Percentiles rank a stretch among this genome's conserved stretches.
Evolutionary conservation across 805 yeast genomes (phyloP).

Genomic region (Ascoidea rubescens): DNA sequence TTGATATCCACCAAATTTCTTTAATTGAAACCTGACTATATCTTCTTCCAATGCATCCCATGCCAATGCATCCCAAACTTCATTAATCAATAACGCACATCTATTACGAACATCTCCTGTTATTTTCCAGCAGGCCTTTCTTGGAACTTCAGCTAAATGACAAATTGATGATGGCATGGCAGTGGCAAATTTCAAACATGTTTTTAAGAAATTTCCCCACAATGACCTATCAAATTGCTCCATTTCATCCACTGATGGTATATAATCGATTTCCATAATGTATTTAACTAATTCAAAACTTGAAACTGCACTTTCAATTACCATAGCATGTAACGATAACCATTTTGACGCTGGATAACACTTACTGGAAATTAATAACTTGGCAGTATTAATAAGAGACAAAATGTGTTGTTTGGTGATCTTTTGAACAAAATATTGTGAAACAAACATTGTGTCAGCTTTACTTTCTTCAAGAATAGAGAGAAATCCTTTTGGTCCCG

Average conservation of each 20-base stretch:
- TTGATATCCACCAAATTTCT: conserved; percentile 58
- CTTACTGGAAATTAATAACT: conserved; percentile 35
- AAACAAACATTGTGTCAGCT: conserved; percentile 24
- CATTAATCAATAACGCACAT: conserved; percentile 38
- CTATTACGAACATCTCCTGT: conserved; percentile 50
- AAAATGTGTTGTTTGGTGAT: conserved; percentile 28
- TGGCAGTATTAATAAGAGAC: conserved; percentile 32
- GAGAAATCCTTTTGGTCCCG: conserved; percentile 28
- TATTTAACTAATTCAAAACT: conserved; percentile 40
- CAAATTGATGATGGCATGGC: conserved; percentile 59
- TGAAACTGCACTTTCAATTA: conserved; percentile 40
- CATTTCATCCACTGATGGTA: conserved; percentile 37
- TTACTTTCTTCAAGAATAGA: conserved; percentile 23
- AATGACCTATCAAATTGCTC: conserved; percentile 42
- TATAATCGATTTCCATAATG: conserved; percentile 30
- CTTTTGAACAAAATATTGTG: conserved; percentile 24
- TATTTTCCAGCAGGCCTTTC: conserved; percentile 51
- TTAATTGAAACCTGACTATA: conserved; percentile 41
- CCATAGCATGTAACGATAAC: conserved; percentile 51
- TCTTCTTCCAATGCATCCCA: conserved; percentile 45
- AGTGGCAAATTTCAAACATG: conserved; percentile 42
- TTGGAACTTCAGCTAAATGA: conserved; percentile 57
- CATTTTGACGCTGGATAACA: conserved; percentile 60
- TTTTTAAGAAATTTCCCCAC: conserved; percentile 57
- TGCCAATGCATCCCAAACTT: conserved; percentile 66